A percentile compares a stretch with the other conserved stretches of the same genome.
Conservation (phyloP, 2,329 filamentous ascomycete genomes). For the Trichoderma atrobrunneum region DNA sequence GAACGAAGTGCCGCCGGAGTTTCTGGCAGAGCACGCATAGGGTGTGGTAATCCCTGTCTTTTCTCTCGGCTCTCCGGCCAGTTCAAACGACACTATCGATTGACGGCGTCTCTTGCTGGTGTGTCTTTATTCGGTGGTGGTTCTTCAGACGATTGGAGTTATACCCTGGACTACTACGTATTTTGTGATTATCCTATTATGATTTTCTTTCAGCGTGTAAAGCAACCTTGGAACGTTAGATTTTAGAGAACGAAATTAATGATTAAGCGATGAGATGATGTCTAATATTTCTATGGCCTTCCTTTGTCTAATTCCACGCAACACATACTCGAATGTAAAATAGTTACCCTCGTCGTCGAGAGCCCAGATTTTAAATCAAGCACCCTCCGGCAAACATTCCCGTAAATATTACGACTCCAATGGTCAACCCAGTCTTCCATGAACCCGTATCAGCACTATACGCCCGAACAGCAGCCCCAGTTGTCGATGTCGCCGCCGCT, state of each 20-base stretch:
- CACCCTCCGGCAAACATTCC: no score
- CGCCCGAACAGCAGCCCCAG: no score
- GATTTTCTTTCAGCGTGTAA: background rate
- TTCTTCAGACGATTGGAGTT: background rate
- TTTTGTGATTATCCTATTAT: background rate
- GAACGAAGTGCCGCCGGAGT: constrained; percentile 52
- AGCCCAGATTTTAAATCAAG: no score
- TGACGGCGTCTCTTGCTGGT: background rate
- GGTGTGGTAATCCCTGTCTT: background rate
- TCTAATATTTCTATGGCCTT: background rate
- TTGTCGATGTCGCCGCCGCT: no score
- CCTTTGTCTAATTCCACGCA: background rate
- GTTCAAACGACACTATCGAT: background rate
- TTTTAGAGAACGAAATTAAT: background rate
- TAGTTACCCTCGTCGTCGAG: no score
- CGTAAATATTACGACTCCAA: no score
- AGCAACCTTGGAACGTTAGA: background rate
- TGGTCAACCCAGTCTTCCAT: no score
- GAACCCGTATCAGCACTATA: no score
- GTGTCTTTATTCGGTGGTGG: background rate
- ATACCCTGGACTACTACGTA: background rate
- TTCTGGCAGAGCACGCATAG: constrained; percentile 45
- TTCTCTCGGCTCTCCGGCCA: background rate
- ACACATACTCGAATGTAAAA: no score
- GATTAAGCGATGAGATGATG: background rate